A percentile compares a stretch with the other conserved stretches of the same genome.
Evolutionary conservation across 163 green algal genomes (phyloP).

Genomic region (Scenedesmus sp.): DNA sequence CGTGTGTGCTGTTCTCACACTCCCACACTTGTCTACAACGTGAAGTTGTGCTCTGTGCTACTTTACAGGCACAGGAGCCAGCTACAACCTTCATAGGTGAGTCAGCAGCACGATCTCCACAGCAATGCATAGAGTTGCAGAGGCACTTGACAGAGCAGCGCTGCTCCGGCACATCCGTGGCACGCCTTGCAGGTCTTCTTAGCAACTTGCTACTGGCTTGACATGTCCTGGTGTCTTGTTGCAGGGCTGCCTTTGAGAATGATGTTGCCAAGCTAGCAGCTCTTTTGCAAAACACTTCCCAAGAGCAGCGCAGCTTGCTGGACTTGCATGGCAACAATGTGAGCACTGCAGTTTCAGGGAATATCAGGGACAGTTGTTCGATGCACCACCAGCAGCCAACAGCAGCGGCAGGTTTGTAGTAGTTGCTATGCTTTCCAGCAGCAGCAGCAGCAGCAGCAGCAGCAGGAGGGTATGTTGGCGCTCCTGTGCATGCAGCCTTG

Average conservation of each 20-base stretch:
- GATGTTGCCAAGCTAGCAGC: slow-evolving; percentile 48
- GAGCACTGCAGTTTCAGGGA: slow-evolving; percentile 19
- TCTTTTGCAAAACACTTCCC: slow-evolving; percentile 6
- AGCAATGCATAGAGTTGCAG: slow-evolving; percentile 57
- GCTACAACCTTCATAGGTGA: slow-evolving; percentile 56
- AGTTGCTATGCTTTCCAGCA: background rate
- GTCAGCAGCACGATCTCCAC: background rate
- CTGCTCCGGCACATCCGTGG: background rate
- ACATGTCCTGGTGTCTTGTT: background rate
- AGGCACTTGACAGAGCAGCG: slow-evolving; percentile 19
- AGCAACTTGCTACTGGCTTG: background rate
- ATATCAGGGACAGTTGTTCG: no score
- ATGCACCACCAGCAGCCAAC: background rate
- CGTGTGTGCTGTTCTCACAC: background rate
- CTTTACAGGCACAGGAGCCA: slow-evolving; percentile 11
- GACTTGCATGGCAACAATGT: slow-evolving; percentile 78
- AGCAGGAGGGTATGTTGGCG: background rate
- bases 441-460: background rate
- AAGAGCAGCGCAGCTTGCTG: slow-evolving; percentile 47
- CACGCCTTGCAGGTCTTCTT: no score
- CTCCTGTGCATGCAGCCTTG: background rate
- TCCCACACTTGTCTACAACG: background rate
- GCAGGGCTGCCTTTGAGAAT: slow-evolving; percentile 66
- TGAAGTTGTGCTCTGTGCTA: background rate
- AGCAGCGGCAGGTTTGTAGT: background rate